Base-by-base conservation (phyloP, 148 eudicot species). In the Polygonum maritimum region DNA sequence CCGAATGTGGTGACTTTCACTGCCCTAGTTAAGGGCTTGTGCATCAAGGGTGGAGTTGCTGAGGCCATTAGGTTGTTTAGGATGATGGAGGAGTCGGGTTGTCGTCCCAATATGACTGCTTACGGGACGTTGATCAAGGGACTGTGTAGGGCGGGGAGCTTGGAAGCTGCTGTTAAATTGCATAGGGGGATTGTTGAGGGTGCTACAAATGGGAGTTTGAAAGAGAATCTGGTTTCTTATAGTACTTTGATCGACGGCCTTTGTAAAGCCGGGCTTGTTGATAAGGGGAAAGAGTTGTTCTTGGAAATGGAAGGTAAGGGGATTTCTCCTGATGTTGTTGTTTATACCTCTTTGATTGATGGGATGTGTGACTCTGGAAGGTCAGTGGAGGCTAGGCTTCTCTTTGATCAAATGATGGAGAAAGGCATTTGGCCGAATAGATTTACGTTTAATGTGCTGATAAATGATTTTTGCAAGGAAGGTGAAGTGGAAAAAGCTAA, bases 391-490 rank as follows among this genome's bases (percentile, higher is more conserved):
- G 84, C 77, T 5, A 65, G 38, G 57, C 47, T 16, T 22, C 67
- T 81, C 26, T 80, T 83, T 31, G 16, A 70, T 74, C 84, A 83
- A 35, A 83, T 81, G 86, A 1, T 78, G 26, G 83, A 80, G 54
- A 16, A 48, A 57, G 84, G 85, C 11, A 69, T 74, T 58, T n/a
- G 48, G 54, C 85, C 87, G 60, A 48, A 85, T 82, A 57, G 60
- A 36, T 22, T 39, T 41, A 80, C 80, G 5, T 80, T 75, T 38
- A 76, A 62, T 76, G 71, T 31, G 3, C 78, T 85, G 58, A 49
- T 80, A 9, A 51, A 71, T 36, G 78, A 38, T 35, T 60, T 78
- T 51, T 76, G 75, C 52, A 80, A 75, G 73, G 80, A 75, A 63
- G 84, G 87, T 36, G 73, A 69, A 74, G 35, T 71, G 40, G 69